Evolutionary conservation across 2,329 filamentous ascomycete species (phyloP), one percentile per base, ranked within the genome.

Genomic region (Nemania sp.): DNA sequence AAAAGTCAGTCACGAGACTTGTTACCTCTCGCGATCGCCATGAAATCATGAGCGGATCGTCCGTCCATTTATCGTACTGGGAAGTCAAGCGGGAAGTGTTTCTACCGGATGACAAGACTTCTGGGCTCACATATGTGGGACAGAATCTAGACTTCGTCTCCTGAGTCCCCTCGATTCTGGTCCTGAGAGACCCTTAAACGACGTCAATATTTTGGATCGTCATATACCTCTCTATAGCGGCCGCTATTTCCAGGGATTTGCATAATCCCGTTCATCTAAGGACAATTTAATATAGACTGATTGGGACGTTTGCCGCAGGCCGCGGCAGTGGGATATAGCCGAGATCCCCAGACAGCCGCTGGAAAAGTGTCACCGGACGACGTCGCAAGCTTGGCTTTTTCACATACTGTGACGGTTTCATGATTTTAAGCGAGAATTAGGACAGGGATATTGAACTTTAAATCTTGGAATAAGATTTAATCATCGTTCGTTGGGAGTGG

Each of bases 301-400:
- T 49, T 49, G 31, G 51, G 45, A 15, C 39, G 39, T 24, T 19
- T 54, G 44, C 51, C 31, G 44, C 28, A 12, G 39, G 39, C 45
- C 45, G 40, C 33, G 22, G 51, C 20, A 49, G n/a, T 20, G n/a
- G 46, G n/a, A 49, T 54, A 54, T 54, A 54, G 45, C 45, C 51
- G 45, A 40, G 51, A 54, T 23, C 11, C 23, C 34, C 26, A 31
- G 43, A 49, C 31, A 26, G 36, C 50, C 33, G 41, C 33, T 8
- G 46, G 42, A 47, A 41, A 17, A 24, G 30, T 20, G 22, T 51
- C 46, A 48, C 34, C n/a, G n/a, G n/a, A 40, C 23, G 28, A 43
- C 34, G 34, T 42, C 20, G 22, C 37, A 37, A 31, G 36, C 47
- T 50, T 54, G 23, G 46, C 34, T 34, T 50, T 50, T 54, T 5